Percentiles rank a stretch among this genome's conserved stretches.
Evolutionary conservation across 2,329 filamentous ascomycete genomes (phyloP).

Genomic region (Bipolaris zeicola): DNA sequence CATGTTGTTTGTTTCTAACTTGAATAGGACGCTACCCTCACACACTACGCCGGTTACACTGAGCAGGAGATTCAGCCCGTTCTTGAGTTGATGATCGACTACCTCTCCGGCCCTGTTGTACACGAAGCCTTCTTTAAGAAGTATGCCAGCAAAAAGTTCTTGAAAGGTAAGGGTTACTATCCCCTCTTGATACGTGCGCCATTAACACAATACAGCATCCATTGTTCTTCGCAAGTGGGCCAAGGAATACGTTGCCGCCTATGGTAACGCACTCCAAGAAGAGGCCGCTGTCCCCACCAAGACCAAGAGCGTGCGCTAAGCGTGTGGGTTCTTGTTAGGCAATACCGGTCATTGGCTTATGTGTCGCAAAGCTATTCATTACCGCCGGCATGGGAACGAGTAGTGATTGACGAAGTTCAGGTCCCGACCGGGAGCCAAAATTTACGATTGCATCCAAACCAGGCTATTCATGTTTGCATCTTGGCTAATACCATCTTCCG

Average conservation of each 20-base stretch:
- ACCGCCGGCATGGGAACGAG: constrained; percentile 10
- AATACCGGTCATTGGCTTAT: constrained; percentile 18
- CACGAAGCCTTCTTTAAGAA: constrained; percentile 99
- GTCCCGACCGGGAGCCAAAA: constrained; percentile 17
- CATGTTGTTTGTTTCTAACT: constrained; percentile 13
- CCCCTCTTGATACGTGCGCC: neutral
- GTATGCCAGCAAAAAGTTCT: constrained; percentile 98
- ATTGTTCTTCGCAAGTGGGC: constrained; percentile 92
- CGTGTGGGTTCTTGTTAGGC: constrained; percentile 24
- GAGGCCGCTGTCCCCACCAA: constrained; percentile 26
- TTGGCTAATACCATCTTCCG: constrained; percentile 38
- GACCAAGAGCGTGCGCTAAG: constrained; percentile 33
- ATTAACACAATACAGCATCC: constrained; percentile 66
- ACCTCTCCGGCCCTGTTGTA: constrained; percentile 84
- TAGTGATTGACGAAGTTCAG: constrained; percentile 12
- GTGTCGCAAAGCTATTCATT: constrained; percentile 18
- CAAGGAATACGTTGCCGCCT: constrained; percentile 66
- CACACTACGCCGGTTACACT: constrained; percentile 90
- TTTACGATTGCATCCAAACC: constrained; percentile 28
- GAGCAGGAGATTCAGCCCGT: constrained; percentile 94
- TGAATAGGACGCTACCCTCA: constrained; percentile 75
- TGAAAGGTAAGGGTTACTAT: constrained; percentile 75
- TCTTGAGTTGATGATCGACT: constrained; percentile 93
- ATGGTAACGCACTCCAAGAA: constrained; percentile 39
- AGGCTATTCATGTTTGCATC: constrained; percentile 44